Evolutionary conservation across 1,284 basidiomycete species (phyloP).

Genomic region (Tilletia setariae): DNA sequence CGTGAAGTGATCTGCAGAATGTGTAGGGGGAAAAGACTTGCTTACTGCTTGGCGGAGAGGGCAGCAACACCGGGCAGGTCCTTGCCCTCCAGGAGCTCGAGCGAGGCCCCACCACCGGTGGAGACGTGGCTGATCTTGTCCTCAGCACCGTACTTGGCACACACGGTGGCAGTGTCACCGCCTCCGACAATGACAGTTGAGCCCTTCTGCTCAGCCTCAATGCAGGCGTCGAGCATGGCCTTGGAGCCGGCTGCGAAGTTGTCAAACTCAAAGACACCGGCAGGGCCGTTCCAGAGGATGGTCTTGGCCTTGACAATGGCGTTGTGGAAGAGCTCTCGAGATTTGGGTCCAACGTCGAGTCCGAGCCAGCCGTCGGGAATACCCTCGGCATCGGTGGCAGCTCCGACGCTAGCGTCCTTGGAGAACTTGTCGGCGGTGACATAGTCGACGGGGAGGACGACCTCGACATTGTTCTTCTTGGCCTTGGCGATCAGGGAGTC

Average conservation of each 20-base stretch:
- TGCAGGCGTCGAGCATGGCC: constrained; percentile 77
- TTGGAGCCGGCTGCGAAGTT: constrained; percentile 83
- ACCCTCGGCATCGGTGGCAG: constrained; percentile 75
- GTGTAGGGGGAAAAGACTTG: no score
- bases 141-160: constrained; percentile 66
- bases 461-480: constrained; percentile 84
- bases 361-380: constrained; percentile 95
- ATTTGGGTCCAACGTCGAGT: constrained; percentile 67
- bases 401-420: constrained; percentile 78
- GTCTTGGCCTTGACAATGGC: constrained; percentile 88
- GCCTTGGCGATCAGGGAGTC: constrained; percentile 82
- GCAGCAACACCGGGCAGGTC: constrained; percentile 54
- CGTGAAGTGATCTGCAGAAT: no score
- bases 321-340: constrained; percentile 71
- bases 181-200: constrained; percentile 79
- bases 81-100: constrained; percentile 92
- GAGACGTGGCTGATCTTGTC: constrained; percentile 90
- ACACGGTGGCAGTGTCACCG: constrained; percentile 53
- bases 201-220: constrained; percentile 82
- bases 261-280: constrained; percentile 96
- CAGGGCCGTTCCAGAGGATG: constrained; percentile 92
- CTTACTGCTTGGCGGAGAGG: constrained; percentile 31
- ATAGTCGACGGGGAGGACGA: constrained; percentile 94
- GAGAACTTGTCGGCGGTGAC: constrained; percentile 91
- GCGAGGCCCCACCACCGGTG: constrained; percentile 85